Base-by-base conservation (phyloP, 768 basidiomycete genomes). In the Mycena galopus region DNA sequence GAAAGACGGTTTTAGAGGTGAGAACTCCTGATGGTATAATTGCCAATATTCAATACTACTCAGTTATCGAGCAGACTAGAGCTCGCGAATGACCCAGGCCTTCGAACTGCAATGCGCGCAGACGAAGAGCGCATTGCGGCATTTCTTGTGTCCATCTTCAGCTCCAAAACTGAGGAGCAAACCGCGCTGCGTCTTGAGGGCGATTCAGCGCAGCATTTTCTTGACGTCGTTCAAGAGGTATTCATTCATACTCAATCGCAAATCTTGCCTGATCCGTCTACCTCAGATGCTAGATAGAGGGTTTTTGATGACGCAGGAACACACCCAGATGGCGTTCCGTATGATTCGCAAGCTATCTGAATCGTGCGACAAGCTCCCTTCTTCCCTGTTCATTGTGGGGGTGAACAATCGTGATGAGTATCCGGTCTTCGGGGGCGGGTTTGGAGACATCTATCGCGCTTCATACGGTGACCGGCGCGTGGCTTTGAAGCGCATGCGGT, bases 381-480 rank as follows among this genome's bases (percentile, higher is more conserved):
- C 72, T 11, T 64, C 70, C 0, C 59, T 78, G 12, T 72, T 75
- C 57, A 73, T 78, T 10, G 51, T 51, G 30, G 61, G 35, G 2
- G 71, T 77, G 32, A 32, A 17, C 23, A 56, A 65, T 8, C 42
- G 37, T 29, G 75, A 73, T 23, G 51, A 42, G n/a, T n/a, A n/a
- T n/a, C n/a, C n/a, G 2, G 60, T 42, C 30, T 66, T 27, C 55
- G 76, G 76, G 10, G 77, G 77, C 19, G 68, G 77, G 7, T 78
- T 76, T 51, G 76, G 62, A 16, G 76, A 78, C 53, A 71, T 78
- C 4, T 77, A 67, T 66, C 67, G 66, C 19, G 77, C 72, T 5
- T 44, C 57, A 17, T 69, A 69, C 27, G 57, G 12, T 17, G 30
- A 30, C 25, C 25, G n/a, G 47, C 11, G 30, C 25, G 57, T 67